Evolutionary conservation across 2,329 filamentous ascomycete species (phyloP).

Genomic region (Tolypocladium tropicale): DNA sequence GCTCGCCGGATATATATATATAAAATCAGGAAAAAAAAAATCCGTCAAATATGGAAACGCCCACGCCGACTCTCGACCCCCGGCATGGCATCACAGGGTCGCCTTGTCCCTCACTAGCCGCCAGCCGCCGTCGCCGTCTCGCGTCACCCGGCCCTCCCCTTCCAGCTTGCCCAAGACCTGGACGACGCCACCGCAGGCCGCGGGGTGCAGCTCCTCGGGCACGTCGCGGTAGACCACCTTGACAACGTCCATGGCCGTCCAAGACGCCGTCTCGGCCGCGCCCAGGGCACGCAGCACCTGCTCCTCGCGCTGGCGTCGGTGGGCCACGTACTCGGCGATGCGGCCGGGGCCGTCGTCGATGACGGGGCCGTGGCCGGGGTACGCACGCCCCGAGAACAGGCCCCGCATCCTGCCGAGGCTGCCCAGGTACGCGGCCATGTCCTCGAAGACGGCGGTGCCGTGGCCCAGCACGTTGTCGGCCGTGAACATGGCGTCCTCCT

Average conservation of each 20-base stretch:
- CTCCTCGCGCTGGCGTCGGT: constrained; percentile 68
- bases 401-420: constrained; percentile 60
- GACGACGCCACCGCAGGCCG: constrained; percentile 65
- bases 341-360: constrained; percentile 61
- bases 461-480: constrained; percentile 85
- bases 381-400: constrained; percentile 58
- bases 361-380: constrained; percentile 80
- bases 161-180: constrained; percentile 75
- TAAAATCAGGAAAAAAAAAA: too few species aligned
- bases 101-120: constrained; percentile 12
- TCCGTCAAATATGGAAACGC: too few species aligned
- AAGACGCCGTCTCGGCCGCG: constrained; percentile 26
- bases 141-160: constrained; percentile 56
- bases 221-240: constrained; percentile 77
- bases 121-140: constrained; percentile 23
- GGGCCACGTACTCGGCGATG: constrained; percentile 73
- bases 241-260: constrained; percentile 75
- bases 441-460: constrained; percentile 77
- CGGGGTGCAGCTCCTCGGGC: constrained; percentile 60
- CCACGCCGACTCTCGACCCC: background rate
- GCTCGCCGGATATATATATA: too few species aligned
- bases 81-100: constrained; percentile 7
- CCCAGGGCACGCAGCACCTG: constrained; percentile 61
- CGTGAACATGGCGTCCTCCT: constrained; percentile 78
- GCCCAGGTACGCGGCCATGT: constrained; percentile 56